Evolutionary conservation across 2,329 filamentous ascomycete species (phyloP).

Genomic region (Didymella arachidicola): DNA sequence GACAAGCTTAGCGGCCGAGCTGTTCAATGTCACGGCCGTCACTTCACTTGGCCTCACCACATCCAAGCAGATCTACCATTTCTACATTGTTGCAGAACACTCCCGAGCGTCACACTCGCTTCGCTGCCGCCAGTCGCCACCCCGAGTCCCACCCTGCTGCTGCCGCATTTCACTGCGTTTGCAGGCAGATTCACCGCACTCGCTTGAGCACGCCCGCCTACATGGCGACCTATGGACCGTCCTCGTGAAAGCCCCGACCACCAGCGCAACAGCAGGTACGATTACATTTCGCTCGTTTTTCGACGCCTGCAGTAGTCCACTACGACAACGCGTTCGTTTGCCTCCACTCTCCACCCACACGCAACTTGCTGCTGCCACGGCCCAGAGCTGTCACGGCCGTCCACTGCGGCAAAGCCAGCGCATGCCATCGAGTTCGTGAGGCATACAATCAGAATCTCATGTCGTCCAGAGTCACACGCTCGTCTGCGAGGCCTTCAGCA

Average conservation of each 20-base stretch:
- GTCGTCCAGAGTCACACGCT: conserved; percentile 96
- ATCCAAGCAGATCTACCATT: conserved; percentile 14
- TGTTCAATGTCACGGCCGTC: conserved; percentile 15
- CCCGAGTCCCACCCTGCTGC: conserved; percentile 10
- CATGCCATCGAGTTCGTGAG: conserved; percentile 38
- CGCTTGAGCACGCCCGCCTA: conserved; percentile 45
- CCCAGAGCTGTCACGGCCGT: conserved; percentile 40
- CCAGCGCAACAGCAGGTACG: conserved; percentile 35
- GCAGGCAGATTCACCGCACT: conserved; percentile 35
- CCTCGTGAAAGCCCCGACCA: conserved; percentile 37
- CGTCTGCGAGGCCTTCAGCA: conserved; percentile 88
- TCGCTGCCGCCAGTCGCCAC: conserved; percentile 12
- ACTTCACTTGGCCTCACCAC: conserved; percentile 11
- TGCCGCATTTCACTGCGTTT: conserved; percentile 27
- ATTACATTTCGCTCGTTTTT: conserved; percentile 30
- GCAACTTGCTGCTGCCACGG: conserved; percentile 34
- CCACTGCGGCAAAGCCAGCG: conserved; percentile 40
- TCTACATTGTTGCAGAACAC: conserved; percentile 22
- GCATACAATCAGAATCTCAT: conserved; percentile 70
- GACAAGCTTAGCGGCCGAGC: conserved; percentile 19
- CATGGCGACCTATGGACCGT: conserved; percentile 49
- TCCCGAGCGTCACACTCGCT: conserved; percentile 18
- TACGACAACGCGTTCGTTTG: conserved; percentile 18
- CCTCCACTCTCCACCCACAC: conserved; percentile 22
- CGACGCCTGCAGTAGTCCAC: conserved; percentile 22